phyloP scores from a whole-genome alignment of 441 rosid species.

The Daphne laureola region DNA sequence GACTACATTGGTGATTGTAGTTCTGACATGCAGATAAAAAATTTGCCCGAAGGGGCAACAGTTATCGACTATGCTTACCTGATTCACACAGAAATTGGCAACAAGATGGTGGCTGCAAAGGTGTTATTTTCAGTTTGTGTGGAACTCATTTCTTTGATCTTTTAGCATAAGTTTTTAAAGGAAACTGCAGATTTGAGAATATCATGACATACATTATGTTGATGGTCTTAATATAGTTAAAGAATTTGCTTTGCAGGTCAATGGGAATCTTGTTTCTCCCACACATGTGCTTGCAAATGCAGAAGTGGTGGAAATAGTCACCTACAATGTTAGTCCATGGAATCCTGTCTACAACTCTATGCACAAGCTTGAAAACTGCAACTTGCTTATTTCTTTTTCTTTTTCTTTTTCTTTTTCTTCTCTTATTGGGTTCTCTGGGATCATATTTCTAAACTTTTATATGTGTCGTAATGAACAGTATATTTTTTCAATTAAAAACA shows the following conservation, averaged over 20 bases:
- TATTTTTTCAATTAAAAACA: too few species aligned
- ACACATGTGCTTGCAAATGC: conserved; percentile 82
- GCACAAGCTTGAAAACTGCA: not conserved
- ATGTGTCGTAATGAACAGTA: too few species aligned
- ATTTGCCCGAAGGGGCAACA: conserved; percentile 92
- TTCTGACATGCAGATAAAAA: conserved; percentile 61
- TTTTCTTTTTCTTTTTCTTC: not conserved
- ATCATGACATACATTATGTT: not conserved
- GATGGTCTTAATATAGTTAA: not conserved
- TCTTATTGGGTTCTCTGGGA: too few species aligned
- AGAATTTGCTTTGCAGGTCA: conserved; percentile 51
- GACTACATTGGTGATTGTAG: too few species aligned
- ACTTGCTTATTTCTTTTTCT: conserved; percentile 2
- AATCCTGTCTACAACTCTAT: not conserved
- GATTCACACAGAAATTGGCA: conserved; percentile 96
- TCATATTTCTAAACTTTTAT: too few species aligned
- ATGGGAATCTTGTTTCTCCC: conserved; percentile 89
- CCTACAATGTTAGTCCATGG: conserved; percentile 63
- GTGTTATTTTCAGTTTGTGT: conserved; percentile 26
- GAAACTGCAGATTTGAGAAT: too few species aligned
- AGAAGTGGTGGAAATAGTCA: conserved; percentile 95
- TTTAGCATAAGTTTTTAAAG: conserved; percentile 2
- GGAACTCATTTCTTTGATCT: conserved; percentile 3
- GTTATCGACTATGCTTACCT: conserved; percentile 93
- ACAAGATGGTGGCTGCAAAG: conserved; percentile 98